Base-by-base conservation (phyloP, 768 basidiomycete species). In the Leccinum disarticulatum region DNA sequence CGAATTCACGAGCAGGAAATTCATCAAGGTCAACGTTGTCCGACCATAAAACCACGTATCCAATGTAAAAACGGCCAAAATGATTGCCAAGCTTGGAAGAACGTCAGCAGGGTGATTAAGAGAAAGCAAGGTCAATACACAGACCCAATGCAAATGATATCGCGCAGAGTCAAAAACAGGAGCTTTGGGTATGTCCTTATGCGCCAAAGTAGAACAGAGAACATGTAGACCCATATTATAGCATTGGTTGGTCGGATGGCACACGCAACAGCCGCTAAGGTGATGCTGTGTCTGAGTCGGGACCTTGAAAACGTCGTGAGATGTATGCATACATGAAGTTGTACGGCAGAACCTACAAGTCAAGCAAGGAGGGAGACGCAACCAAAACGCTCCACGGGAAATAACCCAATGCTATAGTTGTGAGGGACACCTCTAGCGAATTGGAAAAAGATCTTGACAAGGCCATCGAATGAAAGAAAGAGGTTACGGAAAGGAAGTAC, bases 371-470 rank as follows among this genome's bases (percentile, higher is more conserved):
- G 19, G 52, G 61, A 27, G 61, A 77, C 3, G 73, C 70, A 48
- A 77, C 50, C 73, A 66, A 33, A 17, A 73, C 70, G 61, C 82
- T 76, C 90, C 90, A 92, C 0, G 90, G 95, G 74, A 91, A 98
- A 68, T 81, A 81, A 13, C 79, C 77, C 57, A 96, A 80, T 1
- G 95, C 95, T 46, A 89, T 74, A 0, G 87, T 87, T 0, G 91
- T 90, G 47, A 98, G 75, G 0, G 92, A 86, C 0, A 94, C 94
- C 69, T 99, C 97, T 28, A 95, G 76, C 13, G 94, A 95, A 70
- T 98, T 99, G 31, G 93, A 95, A 55, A 98, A 77, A 1, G 95
- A 91, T 36, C 97, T 83, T 4, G 95, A 90, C 27, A 97, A 77
- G 1, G 91, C 83, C 55, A 95, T 79, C 0, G 83, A 85, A 73